Evolutionary conservation across 306 rosid species (phyloP).

Genomic region (Notholithocarpus densiflorus): DNA sequence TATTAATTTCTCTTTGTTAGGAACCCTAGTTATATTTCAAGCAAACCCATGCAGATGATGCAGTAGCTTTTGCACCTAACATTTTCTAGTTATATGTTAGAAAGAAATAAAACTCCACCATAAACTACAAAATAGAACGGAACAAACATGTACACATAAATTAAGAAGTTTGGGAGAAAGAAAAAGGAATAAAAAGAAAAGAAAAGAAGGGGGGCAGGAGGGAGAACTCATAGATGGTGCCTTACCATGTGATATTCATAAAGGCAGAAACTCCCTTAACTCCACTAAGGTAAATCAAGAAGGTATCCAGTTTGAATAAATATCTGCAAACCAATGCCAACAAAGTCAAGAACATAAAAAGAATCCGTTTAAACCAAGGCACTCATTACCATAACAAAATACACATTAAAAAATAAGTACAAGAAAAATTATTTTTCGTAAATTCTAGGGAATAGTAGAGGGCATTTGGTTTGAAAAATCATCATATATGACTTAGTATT

Average conservation of each 20-base stretch:
- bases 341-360: slow-evolving; percentile 27
- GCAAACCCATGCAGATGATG: too few relatives aligned
- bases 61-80: not conserved
- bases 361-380: not conserved
- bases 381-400: not conserved
- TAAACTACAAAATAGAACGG: not conserved
- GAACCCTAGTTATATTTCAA: not conserved
- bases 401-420: not conserved
- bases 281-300: slow-evolving; percentile 94
- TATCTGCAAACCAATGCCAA: slow-evolving; percentile 54
- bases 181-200: not conserved
- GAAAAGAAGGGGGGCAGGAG: too few relatives aligned
- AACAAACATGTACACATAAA: not conserved
- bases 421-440: not conserved
- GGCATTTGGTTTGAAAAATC: not conserved
- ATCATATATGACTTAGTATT: slow-evolving; percentile 22
- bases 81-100: not conserved
- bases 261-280: slow-evolving; percentile 95
- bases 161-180: not conserved
- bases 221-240: slow-evolving; percentile 1
- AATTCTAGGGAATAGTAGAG: not conserved
- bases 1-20: not conserved
- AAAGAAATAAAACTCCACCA: not conserved
- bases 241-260: slow-evolving; percentile 97
- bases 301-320: slow-evolving; percentile 32